Base-by-base conservation (phyloP, 2,329 filamentous ascomycete genomes). In the Penicillium corylophilum region DNA sequence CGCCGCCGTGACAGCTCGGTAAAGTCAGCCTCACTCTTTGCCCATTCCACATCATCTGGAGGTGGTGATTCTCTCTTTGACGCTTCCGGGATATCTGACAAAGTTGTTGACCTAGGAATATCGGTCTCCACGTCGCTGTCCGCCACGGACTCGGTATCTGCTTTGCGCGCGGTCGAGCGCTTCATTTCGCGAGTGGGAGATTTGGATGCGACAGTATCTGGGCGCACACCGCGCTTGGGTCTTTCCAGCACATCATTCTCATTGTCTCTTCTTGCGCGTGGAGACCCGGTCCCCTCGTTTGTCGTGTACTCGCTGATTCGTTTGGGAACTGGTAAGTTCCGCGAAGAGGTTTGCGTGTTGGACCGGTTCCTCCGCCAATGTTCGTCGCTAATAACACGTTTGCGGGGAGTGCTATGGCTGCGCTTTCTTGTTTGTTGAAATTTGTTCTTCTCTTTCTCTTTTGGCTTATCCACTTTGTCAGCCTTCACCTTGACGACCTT, bases 341-440 rank as follows among this genome's bases (percentile, higher is more conserved):
- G 66, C 36, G 71, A 51, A 33, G 65, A 68, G 16, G 66, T 62
- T 53, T 72, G 74, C 16, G 65, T 61, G 47, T 72, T 76, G 0
- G 77, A 69, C 8, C 79, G 72, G 50, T 70, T 79, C 52, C 78
- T 79, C 55, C 80, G 82, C 69, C 93, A 97, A 73, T 96, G 89
- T 48, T 89, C 88, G 74, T 97, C 93, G 69, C 92, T 96, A 55
- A 96, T 84, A 48, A 97, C 90, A 57, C 92, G 84, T 79, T 95
- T 96, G 74, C 90, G 91, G 15, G 93, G 93, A 41, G 89, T 83
- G 44, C 78, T 84, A 67, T 73, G 79, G 62, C 73, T 76, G 66
- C 62, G 64, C 44, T 72, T 69, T 51, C 69, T 72, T 35, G 51
- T 46, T 16, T 55, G 29, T n/a, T 55, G 46, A 6, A 46, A 48